A percentile compares a stretch with the other conserved stretches of the same genome.
These are phyloP conservation scores for Cladosporium phlei DNA, from an alignment of 2,329 filamentous ascomycete genomes.

Conservation along the genomic window DNA sequence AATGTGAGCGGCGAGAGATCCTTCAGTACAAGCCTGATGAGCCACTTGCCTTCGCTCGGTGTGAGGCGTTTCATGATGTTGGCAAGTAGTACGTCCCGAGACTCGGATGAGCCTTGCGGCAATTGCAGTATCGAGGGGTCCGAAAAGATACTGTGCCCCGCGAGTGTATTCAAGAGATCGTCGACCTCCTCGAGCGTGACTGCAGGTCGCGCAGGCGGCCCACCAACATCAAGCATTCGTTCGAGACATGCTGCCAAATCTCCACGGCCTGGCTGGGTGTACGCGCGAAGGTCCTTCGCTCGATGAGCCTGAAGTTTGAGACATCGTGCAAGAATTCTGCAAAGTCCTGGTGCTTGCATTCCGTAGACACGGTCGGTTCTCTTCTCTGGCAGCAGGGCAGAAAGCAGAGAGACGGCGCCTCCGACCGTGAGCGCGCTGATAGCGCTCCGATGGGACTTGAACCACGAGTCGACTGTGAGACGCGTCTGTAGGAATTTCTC, in stretches of 20 bases:
- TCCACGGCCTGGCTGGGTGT: constrained; percentile 53
- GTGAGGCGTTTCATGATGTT: constrained; percentile 56
- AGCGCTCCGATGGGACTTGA: constrained; percentile 54
- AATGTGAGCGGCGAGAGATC: constrained; percentile 64
- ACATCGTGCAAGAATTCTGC: constrained; percentile 62
- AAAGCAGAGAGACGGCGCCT: constrained; percentile 60
- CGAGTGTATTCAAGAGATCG: constrained; percentile 57
- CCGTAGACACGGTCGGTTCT: constrained; percentile 74
- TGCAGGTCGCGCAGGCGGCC: constrained; percentile 26
- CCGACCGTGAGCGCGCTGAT: constrained; percentile 57
- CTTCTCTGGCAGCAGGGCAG: constrained; percentile 69
- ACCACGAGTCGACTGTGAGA: constrained; percentile 61
- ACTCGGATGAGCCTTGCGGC: constrained; percentile 22
- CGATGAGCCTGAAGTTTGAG: constrained; percentile 62
- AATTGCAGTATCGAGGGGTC: constrained; percentile 51
- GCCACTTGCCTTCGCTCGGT: constrained; percentile 77
- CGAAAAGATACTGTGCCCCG: constrained; percentile 66
- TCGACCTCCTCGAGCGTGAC: constrained; percentile 73
- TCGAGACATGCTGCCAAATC: constrained; percentile 72
- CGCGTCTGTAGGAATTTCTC: constrained; percentile 25
- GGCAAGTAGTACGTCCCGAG: constrained; percentile 47
- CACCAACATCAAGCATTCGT: constrained; percentile 58
- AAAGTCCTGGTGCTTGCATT: constrained; percentile 58
- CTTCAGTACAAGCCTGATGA: constrained; percentile 75
- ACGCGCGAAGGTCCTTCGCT: constrained; percentile 57